Percentiles rank a stretch among this genome's conserved stretches.
These are phyloP conservation scores for Tricholoma saponaceum DNA, from an alignment of 768 basidiomycete genomes.

Conservation along the genomic window DNA sequence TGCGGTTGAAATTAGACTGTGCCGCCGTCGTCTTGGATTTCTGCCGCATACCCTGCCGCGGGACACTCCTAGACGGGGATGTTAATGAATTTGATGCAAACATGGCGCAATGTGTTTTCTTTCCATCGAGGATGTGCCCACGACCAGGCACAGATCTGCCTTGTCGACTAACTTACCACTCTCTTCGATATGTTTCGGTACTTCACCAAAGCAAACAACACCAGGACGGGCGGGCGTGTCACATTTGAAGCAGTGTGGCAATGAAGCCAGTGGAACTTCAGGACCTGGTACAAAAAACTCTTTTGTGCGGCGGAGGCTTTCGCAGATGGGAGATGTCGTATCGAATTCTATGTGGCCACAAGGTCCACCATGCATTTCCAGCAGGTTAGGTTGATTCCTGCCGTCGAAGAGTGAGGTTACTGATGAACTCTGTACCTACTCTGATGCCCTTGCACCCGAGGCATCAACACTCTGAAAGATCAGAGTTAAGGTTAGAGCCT, in stretches of 20 bases:
- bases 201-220: slow-evolving; percentile 59
- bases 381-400: slow-evolving; percentile 22
- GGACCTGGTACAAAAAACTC: slow-evolving; percentile 32
- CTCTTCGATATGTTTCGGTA: slow-evolving; percentile 29
- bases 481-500: slow-evolving; percentile 39
- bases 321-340: slow-evolving; percentile 39
- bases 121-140: slow-evolving; percentile 53
- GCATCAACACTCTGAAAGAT: slow-evolving; percentile 67
- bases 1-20: slow-evolving; percentile 34
- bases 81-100: background rate
- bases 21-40: slow-evolving; percentile 32
- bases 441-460: slow-evolving; percentile 34
- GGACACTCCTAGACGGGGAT: slow-evolving; percentile 34
- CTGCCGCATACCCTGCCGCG: slow-evolving; percentile 33
- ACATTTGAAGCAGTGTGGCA: slow-evolving; percentile 45
- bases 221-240: slow-evolving; percentile 43
- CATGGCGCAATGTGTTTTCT: slow-evolving; percentile 9
- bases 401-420: background rate
- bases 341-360: slow-evolving; percentile 41
- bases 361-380: slow-evolving; percentile 60
- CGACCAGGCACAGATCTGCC: slow-evolving; percentile 50
- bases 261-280: slow-evolving; percentile 30
- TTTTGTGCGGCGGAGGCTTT: slow-evolving; percentile 42
- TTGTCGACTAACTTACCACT: slow-evolving; percentile 37
- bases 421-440: slow-evolving; percentile 15